Percentiles rank a stretch among this genome's conserved stretches.
These are phyloP conservation scores for Beauveria sp. DNA, from an alignment of 2,329 filamentous ascomycete species.

Conservation along the genomic window DNA sequence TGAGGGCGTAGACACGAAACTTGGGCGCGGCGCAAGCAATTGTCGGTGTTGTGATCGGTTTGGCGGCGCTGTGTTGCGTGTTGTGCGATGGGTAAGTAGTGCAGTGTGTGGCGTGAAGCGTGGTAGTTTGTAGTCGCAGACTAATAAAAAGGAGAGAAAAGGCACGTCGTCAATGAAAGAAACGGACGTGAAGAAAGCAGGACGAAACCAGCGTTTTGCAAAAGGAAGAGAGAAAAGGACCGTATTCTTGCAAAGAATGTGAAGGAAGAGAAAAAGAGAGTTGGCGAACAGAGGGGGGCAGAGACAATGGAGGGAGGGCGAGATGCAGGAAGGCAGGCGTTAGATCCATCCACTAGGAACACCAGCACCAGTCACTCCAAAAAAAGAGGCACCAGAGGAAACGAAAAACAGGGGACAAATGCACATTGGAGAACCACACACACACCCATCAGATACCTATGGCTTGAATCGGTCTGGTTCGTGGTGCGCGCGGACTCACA, in stretches of 20 bases:
- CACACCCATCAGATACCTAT: too few species aligned
- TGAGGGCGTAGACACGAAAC: background rate
- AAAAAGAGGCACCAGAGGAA: background rate
- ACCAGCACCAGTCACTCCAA: background rate
- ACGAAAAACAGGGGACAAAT: background rate
- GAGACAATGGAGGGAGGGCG: background rate
- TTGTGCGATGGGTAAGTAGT: background rate
- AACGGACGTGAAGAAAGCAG: background rate
- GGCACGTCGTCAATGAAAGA: constrained; percentile 9
- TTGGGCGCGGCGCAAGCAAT: background rate
- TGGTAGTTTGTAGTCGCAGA: constrained; percentile 3
- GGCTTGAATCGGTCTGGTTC: too few species aligned
- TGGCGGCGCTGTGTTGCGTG: background rate
- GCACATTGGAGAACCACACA: too few species aligned
- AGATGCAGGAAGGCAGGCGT: background rate
- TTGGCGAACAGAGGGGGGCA: background rate
- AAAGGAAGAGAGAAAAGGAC: background rate
- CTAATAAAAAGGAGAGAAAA: constrained; percentile 5
- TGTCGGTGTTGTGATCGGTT: background rate
- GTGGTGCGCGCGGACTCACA: too few species aligned
- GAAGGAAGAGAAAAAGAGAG: constrained; percentile 7
- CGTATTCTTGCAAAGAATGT: constrained; percentile 8
- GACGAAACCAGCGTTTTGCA: constrained; percentile 11
- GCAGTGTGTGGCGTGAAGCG: constrained; percentile 1
- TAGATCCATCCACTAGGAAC: background rate